Conservation (phyloP, 1,284 basidiomycete species). For the Tetrapyrgos nigripes region DNA sequence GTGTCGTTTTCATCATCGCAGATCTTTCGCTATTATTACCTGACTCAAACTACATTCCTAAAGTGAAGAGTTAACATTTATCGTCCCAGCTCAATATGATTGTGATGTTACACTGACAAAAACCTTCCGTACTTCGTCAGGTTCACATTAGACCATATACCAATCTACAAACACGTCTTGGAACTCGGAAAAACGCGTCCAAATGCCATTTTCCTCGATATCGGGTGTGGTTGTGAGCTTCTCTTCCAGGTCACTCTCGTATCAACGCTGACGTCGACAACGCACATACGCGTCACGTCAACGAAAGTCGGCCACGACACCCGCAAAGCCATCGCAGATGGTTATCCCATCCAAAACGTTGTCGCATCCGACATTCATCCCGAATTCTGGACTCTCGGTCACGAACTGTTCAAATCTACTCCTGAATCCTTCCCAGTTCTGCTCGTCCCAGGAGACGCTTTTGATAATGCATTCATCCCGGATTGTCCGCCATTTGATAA, state of each 20-base stretch:
- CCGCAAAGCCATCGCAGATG: slow-evolving; percentile 40
- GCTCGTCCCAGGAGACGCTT: slow-evolving; percentile 45
- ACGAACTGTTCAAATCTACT: slow-evolving; percentile 22
- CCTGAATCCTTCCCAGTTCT: slow-evolving; percentile 39
- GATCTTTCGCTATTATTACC: slow-evolving; percentile 5
- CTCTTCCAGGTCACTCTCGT: neutral
- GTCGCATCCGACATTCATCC: slow-evolving; percentile 40
- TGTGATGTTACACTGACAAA: neutral
- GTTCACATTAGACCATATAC: slow-evolving; percentile 47
- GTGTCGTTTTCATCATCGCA: neutral
- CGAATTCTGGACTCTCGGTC: slow-evolving; percentile 28
- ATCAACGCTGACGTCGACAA: no score
- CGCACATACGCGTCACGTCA: neutral
- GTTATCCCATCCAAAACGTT: slow-evolving; percentile 38
- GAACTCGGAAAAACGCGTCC: slow-evolving; percentile 42
- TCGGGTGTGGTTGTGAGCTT: slow-evolving; percentile 55
- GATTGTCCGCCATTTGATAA: slow-evolving; percentile 29
- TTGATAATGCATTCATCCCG: slow-evolving; percentile 35
- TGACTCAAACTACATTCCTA: slow-evolving; percentile 34
- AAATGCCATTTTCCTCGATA: slow-evolving; percentile 53
- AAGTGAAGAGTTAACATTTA: slow-evolving; percentile 15
- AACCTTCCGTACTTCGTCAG: slow-evolving; percentile 27
- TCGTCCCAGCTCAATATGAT: neutral
- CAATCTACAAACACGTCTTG: slow-evolving; percentile 49
- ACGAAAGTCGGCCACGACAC: slow-evolving; percentile 42